These are phyloP conservation scores for Ilex paraguariensis DNA, from an alignment of 305 asterid genomes.

Conservation along the genomic window DNA sequence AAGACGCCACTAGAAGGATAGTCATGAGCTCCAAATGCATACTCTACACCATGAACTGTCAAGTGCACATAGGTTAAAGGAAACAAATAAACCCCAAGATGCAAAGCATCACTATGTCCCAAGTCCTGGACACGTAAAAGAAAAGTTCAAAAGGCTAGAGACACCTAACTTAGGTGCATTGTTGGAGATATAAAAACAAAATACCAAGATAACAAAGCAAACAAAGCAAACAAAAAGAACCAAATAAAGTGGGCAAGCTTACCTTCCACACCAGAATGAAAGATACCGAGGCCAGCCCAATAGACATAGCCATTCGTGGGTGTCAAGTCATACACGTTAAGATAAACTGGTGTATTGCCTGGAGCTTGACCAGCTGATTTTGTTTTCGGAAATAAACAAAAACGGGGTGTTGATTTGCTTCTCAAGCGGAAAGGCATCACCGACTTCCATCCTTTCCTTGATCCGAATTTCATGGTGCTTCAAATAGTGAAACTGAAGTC, in stretches of 20 bases:
- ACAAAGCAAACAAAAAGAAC: background rate
- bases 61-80: background rate
- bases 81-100: too few relatives aligned
- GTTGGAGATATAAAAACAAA: background rate
- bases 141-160: too few relatives aligned
- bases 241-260: background rate
- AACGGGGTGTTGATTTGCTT: constrained; percentile 54
- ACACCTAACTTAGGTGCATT: background rate
- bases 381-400: constrained; percentile 80
- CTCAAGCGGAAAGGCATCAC: constrained; percentile 47
- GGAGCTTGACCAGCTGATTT: constrained; percentile 57
- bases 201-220: background rate
- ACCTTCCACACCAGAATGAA: constrained; percentile 58
- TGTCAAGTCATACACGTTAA: constrained; percentile 60
- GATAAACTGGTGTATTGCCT: constrained; percentile 57
- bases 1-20: constrained; percentile 33
- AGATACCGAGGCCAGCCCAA: constrained; percentile 76
- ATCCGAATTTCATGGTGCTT: constrained; percentile 54
- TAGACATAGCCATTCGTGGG: constrained; percentile 60
- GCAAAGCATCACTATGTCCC: too few relatives aligned
- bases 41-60: constrained; percentile 34
- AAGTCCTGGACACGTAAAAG: too few relatives aligned
- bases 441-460: constrained; percentile 76
- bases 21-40: constrained; percentile 37
- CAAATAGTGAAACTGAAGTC: constrained; percentile 23